These are phyloP conservation scores for Heritiera fomes DNA, from an alignment of 345 rosid genomes.

Conservation along the genomic window DNA sequence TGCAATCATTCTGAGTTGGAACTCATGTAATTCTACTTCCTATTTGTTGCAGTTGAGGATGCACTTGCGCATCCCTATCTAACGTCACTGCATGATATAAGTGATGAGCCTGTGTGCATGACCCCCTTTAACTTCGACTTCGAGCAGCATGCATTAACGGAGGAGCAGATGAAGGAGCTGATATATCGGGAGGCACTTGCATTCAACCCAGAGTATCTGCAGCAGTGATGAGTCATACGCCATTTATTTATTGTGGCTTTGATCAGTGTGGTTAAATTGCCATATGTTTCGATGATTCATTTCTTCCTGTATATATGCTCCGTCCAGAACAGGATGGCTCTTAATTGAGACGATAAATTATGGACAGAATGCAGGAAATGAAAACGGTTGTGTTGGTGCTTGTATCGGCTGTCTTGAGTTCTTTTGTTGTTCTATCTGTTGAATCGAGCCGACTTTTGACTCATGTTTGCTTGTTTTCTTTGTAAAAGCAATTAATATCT, in stretches of 20 bases:
- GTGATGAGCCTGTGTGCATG: constrained; percentile 76
- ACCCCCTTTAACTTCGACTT: constrained; percentile 72
- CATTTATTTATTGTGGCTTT: constrained; percentile 19
- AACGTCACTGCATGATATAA: constrained; percentile 53
- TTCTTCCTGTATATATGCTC: constrained; percentile 44
- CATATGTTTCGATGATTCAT: constrained; percentile 26
- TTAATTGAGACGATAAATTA: constrained; percentile 25
- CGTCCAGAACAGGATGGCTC: constrained; percentile 41
- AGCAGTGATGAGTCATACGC: constrained; percentile 23
- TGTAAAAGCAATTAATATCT: too few species aligned
- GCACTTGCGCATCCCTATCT: constrained; percentile 92
- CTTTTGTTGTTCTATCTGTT: background rate
- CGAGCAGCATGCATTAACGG: constrained; percentile 65
- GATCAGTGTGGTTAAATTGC: constrained; percentile 21
- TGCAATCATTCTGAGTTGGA: background rate
- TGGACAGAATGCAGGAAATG: constrained; percentile 32
- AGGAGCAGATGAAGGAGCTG: constrained; percentile 82
- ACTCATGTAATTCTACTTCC: constrained; percentile 1
- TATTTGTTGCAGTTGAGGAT: constrained; percentile 53
- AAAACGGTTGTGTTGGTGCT: constrained; percentile 30
- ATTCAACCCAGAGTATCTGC: constrained; percentile 75
- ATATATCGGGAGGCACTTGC: constrained; percentile 81
- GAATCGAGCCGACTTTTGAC: background rate
- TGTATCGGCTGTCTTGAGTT: constrained; percentile 26
- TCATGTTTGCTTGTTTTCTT: background rate